Conservation (phyloP, 2,329 filamentous ascomycete species). For the Phialocephala sp. region DNA sequence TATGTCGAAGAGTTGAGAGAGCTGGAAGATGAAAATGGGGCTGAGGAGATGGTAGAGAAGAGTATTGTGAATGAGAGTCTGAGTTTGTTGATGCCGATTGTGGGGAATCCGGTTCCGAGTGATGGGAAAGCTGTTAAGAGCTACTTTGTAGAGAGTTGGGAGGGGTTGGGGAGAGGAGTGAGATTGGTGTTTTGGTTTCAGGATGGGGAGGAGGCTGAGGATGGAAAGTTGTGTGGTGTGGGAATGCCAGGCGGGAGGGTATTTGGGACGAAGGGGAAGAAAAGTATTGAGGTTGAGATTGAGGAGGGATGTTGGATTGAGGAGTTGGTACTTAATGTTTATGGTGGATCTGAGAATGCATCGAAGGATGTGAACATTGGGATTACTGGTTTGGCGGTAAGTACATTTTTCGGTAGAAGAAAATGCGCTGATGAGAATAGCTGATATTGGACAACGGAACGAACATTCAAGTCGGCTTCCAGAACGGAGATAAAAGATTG, state of each 20-base stretch:
- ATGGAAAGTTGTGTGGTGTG: conserved; percentile 19
- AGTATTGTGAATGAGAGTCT: conserved; percentile 12
- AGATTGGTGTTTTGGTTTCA: conserved; percentile 21
- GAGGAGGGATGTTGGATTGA: neutral
- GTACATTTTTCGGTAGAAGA: neutral
- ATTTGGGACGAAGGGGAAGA: conserved; percentile 11
- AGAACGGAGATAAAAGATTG: conserved; percentile 19
- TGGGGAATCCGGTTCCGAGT: conserved; percentile 17
- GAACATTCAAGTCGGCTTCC: conserved; percentile 11
- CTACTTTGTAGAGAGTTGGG: conserved; percentile 18
- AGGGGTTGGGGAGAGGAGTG: conserved; percentile 15
- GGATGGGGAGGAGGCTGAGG: neutral
- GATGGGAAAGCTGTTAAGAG: conserved; percentile 10
- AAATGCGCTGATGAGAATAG: neutral
- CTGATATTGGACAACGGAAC: conserved; percentile 16
- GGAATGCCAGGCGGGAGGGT: neutral
- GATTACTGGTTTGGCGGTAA: conserved; percentile 23
- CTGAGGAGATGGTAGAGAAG: neutral
- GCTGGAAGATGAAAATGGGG: neutral
- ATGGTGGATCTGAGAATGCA: conserved; percentile 11
- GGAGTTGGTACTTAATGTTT: conserved; percentile 20
- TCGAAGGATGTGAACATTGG: conserved; percentile 15
- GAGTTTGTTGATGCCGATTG: conserved; percentile 23
- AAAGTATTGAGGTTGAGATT: neutral
- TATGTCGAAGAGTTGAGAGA: neutral